A percentile compares a stretch with the other conserved stretches of the same genome.
Evolutionary conservation across 1,284 basidiomycete genomes (phyloP).

Genomic region (Rhodotorula sp.): DNA sequence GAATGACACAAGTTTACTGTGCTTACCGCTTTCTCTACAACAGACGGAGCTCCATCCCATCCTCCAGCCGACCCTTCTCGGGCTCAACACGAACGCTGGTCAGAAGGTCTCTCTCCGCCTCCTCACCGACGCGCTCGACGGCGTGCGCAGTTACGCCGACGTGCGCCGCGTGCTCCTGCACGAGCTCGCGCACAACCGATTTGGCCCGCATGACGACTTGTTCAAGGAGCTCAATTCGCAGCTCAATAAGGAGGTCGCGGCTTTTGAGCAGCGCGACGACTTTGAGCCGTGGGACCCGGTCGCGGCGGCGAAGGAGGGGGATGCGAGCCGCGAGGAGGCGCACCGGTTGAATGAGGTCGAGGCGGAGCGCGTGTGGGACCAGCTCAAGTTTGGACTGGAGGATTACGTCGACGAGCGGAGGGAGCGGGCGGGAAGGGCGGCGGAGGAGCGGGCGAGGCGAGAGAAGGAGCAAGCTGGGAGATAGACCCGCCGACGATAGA

Average conservation of each 20-base stretch:
- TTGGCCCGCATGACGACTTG: constrained; percentile 62
- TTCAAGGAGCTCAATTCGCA: constrained; percentile 74
- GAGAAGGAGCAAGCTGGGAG: background rate
- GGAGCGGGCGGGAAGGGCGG: constrained; percentile 23
- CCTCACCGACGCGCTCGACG: constrained; percentile 55
- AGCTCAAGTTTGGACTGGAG: constrained; percentile 20
- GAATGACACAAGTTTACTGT: no score
- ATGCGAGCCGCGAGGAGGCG: background rate
- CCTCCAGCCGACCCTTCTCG: constrained; percentile 64
- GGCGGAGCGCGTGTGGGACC: constrained; percentile 21
- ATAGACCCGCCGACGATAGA: background rate
- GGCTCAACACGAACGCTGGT: constrained; percentile 67
- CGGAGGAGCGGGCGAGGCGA: constrained; percentile 24
- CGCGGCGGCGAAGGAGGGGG: background rate
- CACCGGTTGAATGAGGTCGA: constrained; percentile 19
- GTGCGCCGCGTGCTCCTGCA: constrained; percentile 70
- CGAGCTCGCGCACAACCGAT: constrained; percentile 72
- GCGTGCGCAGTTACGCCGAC: constrained; percentile 62
- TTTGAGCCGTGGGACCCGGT: constrained; percentile 32
- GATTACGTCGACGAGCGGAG: constrained; percentile 28
- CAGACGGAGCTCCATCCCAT: constrained; percentile 37
- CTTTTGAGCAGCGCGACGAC: constrained; percentile 58
- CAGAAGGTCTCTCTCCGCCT: constrained; percentile 43
- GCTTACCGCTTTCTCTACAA: background rate
- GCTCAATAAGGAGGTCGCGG: constrained; percentile 68